Conservation (phyloP, 768 basidiomycete genomes). For the Lactarius psammicola region DNA sequence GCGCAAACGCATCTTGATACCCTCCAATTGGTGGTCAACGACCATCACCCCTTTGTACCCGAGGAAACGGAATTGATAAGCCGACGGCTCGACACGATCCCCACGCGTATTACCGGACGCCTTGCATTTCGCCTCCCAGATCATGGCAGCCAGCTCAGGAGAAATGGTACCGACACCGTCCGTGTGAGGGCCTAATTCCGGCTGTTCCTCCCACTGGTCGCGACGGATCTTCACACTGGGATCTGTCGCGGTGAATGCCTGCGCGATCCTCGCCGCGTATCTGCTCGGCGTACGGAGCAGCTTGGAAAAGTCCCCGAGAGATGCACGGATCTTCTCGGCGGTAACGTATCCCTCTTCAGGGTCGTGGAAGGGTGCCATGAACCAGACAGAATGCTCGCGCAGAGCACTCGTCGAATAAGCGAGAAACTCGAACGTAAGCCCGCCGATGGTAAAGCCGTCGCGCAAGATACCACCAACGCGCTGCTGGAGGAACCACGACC, state of each 20-base stretch:
- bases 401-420: slow-evolving; percentile 80
- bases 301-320: slow-evolving; percentile 66
- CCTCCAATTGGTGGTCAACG: slow-evolving; percentile 57
- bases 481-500: slow-evolving; percentile 47
- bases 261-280: slow-evolving; percentile 78
- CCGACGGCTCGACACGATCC: slow-evolving; percentile 3
- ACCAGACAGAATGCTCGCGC: slow-evolving; percentile 82
- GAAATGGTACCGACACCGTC: slow-evolving; percentile 85
- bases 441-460: slow-evolving; percentile 66
- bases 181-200: slow-evolving; percentile 63
- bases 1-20: slow-evolving; percentile 67
- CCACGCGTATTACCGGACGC: slow-evolving; percentile 29
- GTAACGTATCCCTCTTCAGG: slow-evolving; percentile 46
- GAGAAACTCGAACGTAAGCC: slow-evolving; percentile 72
- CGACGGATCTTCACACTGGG: slow-evolving; percentile 57
- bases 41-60: slow-evolving; percentile 79
- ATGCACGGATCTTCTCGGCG: slow-evolving; percentile 56
- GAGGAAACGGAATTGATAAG: slow-evolving; percentile 81
- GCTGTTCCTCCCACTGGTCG: slow-evolving; percentile 61
- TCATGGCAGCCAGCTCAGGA: slow-evolving; percentile 49
- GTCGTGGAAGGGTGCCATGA: slow-evolving; percentile 61
- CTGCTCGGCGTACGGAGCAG: slow-evolving; percentile 57
- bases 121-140: slow-evolving; percentile 56
- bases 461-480: slow-evolving; percentile 43
- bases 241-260: slow-evolving; percentile 82